Percentiles rank a stretch among this genome's conserved stretches.
Conservation (phyloP, 768 basidiomycete genomes). For the Sistotremastrum suecicum region DNA sequence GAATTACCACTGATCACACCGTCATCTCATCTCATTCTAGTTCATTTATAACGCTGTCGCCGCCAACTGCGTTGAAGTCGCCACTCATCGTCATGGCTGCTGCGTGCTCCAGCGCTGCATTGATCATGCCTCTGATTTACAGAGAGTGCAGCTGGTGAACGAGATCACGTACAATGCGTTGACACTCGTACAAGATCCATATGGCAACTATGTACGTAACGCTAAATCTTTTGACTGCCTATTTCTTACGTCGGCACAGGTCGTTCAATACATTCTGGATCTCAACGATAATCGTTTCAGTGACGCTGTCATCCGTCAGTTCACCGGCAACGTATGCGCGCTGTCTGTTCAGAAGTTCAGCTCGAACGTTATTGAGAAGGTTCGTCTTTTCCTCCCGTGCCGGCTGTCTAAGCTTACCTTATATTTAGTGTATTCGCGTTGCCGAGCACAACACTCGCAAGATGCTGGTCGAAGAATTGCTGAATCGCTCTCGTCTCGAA, state of each 20-base stretch:
- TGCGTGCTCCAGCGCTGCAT: constrained; percentile 97
- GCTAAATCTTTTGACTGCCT: constrained; percentile 1
- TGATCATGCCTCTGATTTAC: constrained; percentile 93
- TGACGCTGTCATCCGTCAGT: constrained; percentile 94
- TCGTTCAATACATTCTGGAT: constrained; percentile 97
- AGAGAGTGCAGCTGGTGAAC: constrained; percentile 90
- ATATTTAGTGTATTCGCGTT: constrained; percentile 61
- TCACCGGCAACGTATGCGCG: constrained; percentile 93
- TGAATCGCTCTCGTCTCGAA: constrained; percentile 89
- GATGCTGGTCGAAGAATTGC: constrained; percentile 85
- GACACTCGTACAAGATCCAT: constrained; percentile 95
- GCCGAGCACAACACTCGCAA: constrained; percentile 93
- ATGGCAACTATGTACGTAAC: constrained; percentile 70
- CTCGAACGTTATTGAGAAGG: constrained; percentile 98
- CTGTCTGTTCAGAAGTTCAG: constrained; percentile 99
- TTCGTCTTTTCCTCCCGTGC: constrained; percentile 14
- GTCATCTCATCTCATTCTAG: constrained; percentile 20
- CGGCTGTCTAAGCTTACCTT: not conserved
- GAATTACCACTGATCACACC: not conserved
- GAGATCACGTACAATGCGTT: constrained; percentile 98
- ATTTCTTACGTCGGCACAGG: constrained; percentile 24
- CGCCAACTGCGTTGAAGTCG: constrained; percentile 97
- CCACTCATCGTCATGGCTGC: constrained; percentile 94
- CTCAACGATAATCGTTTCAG: constrained; percentile 98
- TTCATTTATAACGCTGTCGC: constrained; percentile 99